Conservation (phyloP, 2,329 filamentous ascomycete genomes). For the Fusarium papillatum region DNA sequence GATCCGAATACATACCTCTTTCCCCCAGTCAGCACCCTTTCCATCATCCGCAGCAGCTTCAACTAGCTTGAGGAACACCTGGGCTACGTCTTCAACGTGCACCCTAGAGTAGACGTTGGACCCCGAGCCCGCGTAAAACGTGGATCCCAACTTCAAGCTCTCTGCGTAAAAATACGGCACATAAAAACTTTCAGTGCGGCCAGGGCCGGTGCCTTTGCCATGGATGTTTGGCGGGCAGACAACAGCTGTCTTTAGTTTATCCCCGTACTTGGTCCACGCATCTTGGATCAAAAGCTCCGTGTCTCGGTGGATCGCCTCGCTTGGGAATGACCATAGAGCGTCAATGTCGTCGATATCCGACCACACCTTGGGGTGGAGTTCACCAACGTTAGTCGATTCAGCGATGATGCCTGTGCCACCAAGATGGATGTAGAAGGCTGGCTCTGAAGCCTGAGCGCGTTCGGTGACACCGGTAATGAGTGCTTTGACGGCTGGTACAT, state of each 20-base stretch:
- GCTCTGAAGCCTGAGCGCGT: background rate
- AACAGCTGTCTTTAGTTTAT: background rate
- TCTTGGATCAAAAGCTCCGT: background rate
- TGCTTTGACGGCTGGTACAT: background rate
- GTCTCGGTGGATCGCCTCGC: background rate
- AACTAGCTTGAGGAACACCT: background rate
- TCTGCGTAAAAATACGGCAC: background rate
- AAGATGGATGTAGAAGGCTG: background rate
- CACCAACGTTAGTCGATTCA: background rate
- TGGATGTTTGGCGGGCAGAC: background rate
- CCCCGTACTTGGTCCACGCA: background rate
- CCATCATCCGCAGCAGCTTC: background rate
- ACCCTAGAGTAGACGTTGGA: background rate
- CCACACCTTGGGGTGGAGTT: background rate
- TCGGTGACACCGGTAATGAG: background rate
- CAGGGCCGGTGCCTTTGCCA: background rate
- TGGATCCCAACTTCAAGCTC: background rate
- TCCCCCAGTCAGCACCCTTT: background rate
- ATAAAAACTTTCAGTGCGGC: background rate
- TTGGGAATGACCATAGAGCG: background rate
- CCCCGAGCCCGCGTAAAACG: background rate
- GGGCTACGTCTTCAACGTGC: background rate
- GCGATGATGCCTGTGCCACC: background rate
- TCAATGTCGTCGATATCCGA: background rate
- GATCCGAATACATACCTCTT: too few species aligned